Evolutionary conservation across 106 monocot species (phyloP).

Genomic region (Phalaenopsis equestris): DNA sequence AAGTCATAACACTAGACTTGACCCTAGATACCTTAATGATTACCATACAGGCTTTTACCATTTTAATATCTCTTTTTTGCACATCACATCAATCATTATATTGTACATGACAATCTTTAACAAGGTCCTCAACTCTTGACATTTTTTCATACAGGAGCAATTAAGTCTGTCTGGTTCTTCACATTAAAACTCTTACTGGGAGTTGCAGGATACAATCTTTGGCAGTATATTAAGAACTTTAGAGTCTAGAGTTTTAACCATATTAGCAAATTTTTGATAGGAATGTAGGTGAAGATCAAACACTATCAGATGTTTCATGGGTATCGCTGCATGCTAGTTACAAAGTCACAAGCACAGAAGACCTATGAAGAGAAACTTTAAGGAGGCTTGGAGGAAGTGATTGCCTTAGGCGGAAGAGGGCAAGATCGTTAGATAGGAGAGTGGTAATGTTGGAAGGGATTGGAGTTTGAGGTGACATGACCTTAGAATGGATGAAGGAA

Average conservation of each 20-base stretch:
- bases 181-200: neutral
- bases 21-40: constrained; percentile 54
- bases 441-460: neutral
- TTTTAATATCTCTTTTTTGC: constrained; percentile 62
- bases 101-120: constrained; percentile 62
- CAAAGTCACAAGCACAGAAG: neutral
- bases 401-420: neutral
- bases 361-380: neutral
- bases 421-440: neutral
- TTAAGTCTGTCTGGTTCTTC: neutral
- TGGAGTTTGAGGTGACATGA: constrained; percentile 1
- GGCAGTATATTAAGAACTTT: neutral
- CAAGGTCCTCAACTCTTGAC: constrained; percentile 27
- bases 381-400: neutral
- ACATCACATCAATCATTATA: constrained; percentile 75
- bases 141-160: constrained; percentile 57
- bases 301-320: neutral
- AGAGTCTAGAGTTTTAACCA: neutral
- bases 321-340: neutral
- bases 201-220: constrained; percentile 5
- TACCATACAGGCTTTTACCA: constrained; percentile 48
- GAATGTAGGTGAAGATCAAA: neutral
- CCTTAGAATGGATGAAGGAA: neutral
- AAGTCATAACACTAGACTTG: constrained; percentile 49
- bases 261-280: neutral